Evolutionary conservation across 257 asterid species (phyloP).

Genomic region (Linaria vulgaris): DNA sequence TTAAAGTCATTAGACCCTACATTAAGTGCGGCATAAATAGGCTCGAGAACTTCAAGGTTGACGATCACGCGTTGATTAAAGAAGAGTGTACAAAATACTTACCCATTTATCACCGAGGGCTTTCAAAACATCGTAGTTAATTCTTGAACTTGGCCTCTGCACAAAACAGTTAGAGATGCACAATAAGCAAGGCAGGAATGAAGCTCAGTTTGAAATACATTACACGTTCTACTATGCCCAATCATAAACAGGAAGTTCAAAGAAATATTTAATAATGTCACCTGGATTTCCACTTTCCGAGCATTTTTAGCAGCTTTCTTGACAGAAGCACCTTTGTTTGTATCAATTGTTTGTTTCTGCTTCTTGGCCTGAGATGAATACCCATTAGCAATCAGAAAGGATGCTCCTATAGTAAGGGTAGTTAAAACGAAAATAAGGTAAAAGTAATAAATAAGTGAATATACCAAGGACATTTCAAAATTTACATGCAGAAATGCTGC

Average conservation of each 20-base stretch:
- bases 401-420: conserved; percentile 2
- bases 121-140: conserved; percentile 50
- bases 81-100: conserved; percentile 15
- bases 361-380: conserved; percentile 44
- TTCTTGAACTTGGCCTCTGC: conserved; percentile 50
- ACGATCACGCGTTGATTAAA: neutral
- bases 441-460: neutral
- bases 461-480: neutral
- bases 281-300: conserved; percentile 35
- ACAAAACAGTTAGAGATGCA: conserved; percentile 15
- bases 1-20: no score
- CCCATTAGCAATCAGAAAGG: conserved; percentile 20
- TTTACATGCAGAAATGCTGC: conserved; percentile 6
- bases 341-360: conserved; percentile 35
- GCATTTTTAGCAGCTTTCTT: conserved; percentile 39
- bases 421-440: conserved; percentile 8
- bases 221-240: neutral
- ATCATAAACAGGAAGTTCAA: conserved; percentile 13
- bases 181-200: neutral
- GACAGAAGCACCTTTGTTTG: conserved; percentile 31
- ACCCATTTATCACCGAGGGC: conserved; percentile 43
- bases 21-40: no score
- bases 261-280: conserved; percentile 12
- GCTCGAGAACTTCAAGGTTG: neutral
- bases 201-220: neutral